Percentiles rank a stretch among this genome's conserved stretches.
phyloP scores from a whole-genome alignment of 768 basidiomycete species.

The Phallus indusiatus region DNA sequence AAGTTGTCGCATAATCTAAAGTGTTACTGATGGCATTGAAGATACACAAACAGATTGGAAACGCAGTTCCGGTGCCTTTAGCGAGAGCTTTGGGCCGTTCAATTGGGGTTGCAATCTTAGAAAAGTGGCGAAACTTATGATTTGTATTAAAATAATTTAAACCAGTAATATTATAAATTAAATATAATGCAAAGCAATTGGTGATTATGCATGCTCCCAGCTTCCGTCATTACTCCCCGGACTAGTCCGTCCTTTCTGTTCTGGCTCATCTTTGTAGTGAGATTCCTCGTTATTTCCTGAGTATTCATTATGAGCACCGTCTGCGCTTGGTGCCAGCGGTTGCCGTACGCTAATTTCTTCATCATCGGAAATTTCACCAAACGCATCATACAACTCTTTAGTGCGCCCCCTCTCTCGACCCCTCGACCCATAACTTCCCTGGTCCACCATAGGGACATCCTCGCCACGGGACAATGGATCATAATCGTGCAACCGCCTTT shows the following conservation, averaged over 20 bases:
- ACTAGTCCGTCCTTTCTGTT: conserved; percentile 16
- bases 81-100: conserved; percentile 50
- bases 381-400: conserved; percentile 93
- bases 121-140: conserved; percentile 28
- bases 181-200: conserved; percentile 11
- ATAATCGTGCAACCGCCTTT: conserved; percentile 38
- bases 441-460: conserved; percentile 68
- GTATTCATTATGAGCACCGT: conserved; percentile 71
- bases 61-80: conserved; percentile 67
- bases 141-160: conserved; percentile 13
- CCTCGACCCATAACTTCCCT: conserved; percentile 20
- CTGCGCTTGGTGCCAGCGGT: conserved; percentile 27
- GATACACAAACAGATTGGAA: conserved; percentile 74
- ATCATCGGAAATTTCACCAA: conserved; percentile 82
- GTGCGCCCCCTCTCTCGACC: conserved; percentile 39
- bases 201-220: conserved; percentile 73
- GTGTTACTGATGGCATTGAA: conserved; percentile 19
- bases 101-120: conserved; percentile 34
- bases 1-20: conserved; percentile 1
- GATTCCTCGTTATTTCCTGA: conserved; percentile 66
- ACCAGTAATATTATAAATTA: not conserved
- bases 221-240: conserved; percentile 47
- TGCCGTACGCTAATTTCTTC: conserved; percentile 53
- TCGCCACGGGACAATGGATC: conserved; percentile 51
- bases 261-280: conserved; percentile 48